Evolutionary conservation across 2,329 filamentous ascomycete genomes (phyloP).

Genomic region (Talaromyces islandicus): DNA sequence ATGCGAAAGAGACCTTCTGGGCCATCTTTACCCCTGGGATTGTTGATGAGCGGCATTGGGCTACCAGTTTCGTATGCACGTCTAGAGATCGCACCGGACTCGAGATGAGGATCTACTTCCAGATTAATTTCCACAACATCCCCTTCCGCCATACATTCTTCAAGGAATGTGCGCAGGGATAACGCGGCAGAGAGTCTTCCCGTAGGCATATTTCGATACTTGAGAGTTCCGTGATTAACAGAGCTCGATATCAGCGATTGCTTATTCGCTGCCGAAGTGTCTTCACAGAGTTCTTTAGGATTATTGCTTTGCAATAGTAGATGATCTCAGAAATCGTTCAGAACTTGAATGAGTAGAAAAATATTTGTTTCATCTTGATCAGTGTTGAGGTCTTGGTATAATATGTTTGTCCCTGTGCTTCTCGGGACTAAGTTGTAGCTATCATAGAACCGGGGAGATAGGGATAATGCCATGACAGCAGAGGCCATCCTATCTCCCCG

Average conservation of each 20-base stretch:
- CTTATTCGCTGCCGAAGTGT: neutral
- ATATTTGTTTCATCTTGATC: neutral
- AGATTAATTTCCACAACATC: slow-evolving; percentile 12
- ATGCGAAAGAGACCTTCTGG: slow-evolving; percentile 10
- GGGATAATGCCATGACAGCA: neutral
- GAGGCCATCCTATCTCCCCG: neutral
- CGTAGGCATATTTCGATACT: neutral
- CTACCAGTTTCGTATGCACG: slow-evolving; percentile 11
- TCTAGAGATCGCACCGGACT: slow-evolving; percentile 11
- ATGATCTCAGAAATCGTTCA: neutral
- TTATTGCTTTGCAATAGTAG: neutral
- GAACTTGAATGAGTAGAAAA: neutral
- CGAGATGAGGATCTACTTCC: slow-evolving; percentile 11
- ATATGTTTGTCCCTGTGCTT: neutral
- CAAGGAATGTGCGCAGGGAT: slow-evolving; percentile 1
- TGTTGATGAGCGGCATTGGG: slow-evolving; percentile 9
- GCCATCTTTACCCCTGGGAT: neutral
- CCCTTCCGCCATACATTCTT: slow-evolving; percentile 3
- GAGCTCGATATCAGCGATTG: neutral
- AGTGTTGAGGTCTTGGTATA: neutral
- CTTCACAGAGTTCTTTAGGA: neutral
- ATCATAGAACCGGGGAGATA: neutral
- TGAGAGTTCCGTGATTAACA: neutral
- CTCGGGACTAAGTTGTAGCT: neutral
- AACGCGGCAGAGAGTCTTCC: neutral